phyloP scores from a whole-genome alignment of 1,139 yeast genomes.

The Zhuliangozyma blackwelliae region DNA sequence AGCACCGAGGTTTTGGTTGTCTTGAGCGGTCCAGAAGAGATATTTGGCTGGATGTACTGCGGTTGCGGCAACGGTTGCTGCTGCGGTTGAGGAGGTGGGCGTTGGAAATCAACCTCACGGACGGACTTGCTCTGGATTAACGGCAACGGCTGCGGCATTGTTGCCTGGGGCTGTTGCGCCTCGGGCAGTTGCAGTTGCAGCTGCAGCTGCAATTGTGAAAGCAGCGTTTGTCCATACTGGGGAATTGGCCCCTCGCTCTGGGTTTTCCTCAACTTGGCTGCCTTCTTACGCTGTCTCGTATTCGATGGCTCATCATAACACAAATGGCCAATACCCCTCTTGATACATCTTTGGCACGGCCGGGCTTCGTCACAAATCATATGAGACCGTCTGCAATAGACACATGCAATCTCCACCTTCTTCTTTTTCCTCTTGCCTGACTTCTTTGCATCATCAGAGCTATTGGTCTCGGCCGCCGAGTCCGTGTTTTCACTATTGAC shows the following conservation, averaged over 20 bases:
- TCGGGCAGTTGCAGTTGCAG: neutral
- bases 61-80: conserved; percentile 2
- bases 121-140: neutral
- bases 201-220: neutral
- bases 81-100: conserved; percentile 7
- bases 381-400: conserved; percentile 88
- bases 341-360: conserved; percentile 85
- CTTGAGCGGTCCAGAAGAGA: conserved; percentile 8
- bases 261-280: conserved; percentile 22
- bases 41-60: neutral
- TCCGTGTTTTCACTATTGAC: too few species aligned
- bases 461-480: neutral
- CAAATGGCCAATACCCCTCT: conserved; percentile 82
- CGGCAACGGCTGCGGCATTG: neutral
- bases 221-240: conserved; percentile 4
- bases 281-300: conserved; percentile 39
- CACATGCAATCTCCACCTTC: conserved; percentile 72
- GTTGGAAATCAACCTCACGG: neutral
- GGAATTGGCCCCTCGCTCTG: conserved; percentile 9
- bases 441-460: conserved; percentile 1
- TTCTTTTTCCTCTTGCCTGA: conserved; percentile 38
- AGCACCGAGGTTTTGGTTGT: conserved; percentile 27
- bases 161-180: neutral
- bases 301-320: conserved; percentile 76
- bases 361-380: conserved; percentile 88